Conservation (phyloP, 2,329 filamentous ascomycete genomes). For the Tricladium varicosporioides region DNA sequence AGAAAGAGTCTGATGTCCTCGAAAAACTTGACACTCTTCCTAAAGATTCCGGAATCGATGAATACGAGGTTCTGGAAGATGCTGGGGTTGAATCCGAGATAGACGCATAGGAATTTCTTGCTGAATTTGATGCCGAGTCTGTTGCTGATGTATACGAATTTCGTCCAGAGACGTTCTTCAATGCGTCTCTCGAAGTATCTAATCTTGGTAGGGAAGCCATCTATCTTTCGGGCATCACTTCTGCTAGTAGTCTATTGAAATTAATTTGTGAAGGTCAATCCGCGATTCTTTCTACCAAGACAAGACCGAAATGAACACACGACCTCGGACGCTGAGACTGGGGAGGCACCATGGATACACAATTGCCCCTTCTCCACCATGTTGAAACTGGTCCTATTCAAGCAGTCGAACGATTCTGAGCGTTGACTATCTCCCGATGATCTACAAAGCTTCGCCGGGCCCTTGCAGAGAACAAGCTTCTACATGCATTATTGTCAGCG, state of each 20-base stretch:
- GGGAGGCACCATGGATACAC: not conserved
- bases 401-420: constrained; percentile 13
- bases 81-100: constrained; percentile 3
- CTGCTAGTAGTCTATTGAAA: not conserved
- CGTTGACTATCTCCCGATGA: constrained; percentile 9
- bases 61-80: constrained; percentile 28
- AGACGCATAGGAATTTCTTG: constrained; percentile 11
- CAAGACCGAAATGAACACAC: not conserved
- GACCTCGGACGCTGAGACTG: not conserved
- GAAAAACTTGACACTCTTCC: constrained; percentile 27
- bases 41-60: constrained; percentile 37
- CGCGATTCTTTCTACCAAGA: not conserved
- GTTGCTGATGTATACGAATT: constrained; percentile 16
- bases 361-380: constrained; percentile 1
- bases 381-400: constrained; percentile 14
- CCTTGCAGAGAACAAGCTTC: not conserved
- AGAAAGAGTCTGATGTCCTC: constrained; percentile 12
- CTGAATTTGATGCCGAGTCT: constrained; percentile 9
- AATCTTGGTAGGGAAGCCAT: constrained; percentile 15
- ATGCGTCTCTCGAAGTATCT: constrained; percentile 10
- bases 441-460: constrained; percentile 10
- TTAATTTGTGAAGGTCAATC: not conserved
- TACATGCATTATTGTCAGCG: constrained; percentile 4
- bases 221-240: not conserved
- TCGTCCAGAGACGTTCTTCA: not conserved